These are phyloP conservation scores for Penicillium sp. DNA, from an alignment of 2,329 filamentous ascomycete genomes.

Conservation along the genomic window DNA sequence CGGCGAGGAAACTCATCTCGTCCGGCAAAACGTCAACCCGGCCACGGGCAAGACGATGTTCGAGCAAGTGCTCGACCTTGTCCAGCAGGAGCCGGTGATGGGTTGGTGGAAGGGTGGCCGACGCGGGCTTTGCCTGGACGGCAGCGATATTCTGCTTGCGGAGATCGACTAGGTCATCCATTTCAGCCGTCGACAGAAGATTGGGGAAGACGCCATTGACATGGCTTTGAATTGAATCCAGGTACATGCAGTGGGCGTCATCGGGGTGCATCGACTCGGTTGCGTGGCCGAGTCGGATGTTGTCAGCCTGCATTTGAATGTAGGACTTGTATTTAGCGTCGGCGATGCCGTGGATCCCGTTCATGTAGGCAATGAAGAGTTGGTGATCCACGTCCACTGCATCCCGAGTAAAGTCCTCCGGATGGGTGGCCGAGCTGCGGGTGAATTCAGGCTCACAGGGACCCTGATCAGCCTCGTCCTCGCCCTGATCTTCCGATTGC, in stretches of 20 bases:
- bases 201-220: constrained; percentile 38
- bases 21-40: constrained; percentile 29
- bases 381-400: constrained; percentile 35
- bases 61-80: constrained; percentile 32
- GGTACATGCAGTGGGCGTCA: constrained; percentile 27
- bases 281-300: constrained; percentile 28
- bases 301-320: constrained; percentile 29
- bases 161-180: constrained; percentile 28
- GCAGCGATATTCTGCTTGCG: constrained; percentile 18
- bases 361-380: constrained; percentile 38
- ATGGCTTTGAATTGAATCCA: constrained; percentile 33
- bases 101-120: constrained; percentile 4
- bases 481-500: constrained; percentile 16
- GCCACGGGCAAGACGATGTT: constrained; percentile 28
- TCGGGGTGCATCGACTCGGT: constrained; percentile 31
- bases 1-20: constrained; percentile 38
- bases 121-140: constrained; percentile 7
- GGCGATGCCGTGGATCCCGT: constrained; percentile 35
- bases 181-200: constrained; percentile 33
- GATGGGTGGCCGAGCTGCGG: constrained; percentile 17
- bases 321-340: constrained; percentile 29
- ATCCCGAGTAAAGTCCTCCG: constrained; percentile 34
- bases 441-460: constrained; percentile 14
- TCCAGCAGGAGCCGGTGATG: constrained; percentile 22
- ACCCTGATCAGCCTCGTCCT: constrained; percentile 16